Conservation (phyloP, 345 rosid genomes). For the Rhodamnia rubescens region DNA sequence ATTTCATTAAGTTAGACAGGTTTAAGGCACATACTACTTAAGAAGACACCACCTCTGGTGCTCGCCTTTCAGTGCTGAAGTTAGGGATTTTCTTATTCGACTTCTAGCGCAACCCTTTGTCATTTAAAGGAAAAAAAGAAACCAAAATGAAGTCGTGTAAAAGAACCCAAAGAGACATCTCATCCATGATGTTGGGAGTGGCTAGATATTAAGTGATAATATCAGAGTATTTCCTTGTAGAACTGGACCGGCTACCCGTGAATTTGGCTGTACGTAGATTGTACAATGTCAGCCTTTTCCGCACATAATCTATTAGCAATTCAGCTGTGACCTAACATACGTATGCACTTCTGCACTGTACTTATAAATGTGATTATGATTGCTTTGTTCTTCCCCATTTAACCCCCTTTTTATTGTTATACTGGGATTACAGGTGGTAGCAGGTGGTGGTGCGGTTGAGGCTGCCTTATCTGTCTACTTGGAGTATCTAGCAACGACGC, state of each 20-base stretch:
- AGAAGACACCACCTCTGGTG: background rate
- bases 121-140: background rate
- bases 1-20: background rate
- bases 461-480: conserved; percentile 80
- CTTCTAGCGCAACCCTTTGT: background rate
- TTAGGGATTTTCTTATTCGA: background rate
- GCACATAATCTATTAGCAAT: background rate
- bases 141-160: background rate
- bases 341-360: background rate
- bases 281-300: background rate
- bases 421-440: conserved; percentile 63
- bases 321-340: background rate
- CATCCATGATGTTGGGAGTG: background rate
- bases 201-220: background rate
- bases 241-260: background rate
- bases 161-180: background rate
- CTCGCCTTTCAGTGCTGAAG: background rate
- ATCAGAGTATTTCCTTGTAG: background rate
- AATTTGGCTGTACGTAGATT: background rate
- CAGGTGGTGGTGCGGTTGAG: conserved; percentile 99
- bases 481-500: conserved; percentile 89
- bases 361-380: background rate
- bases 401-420: background rate
- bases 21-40: background rate
- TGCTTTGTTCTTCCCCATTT: background rate